Base-by-base conservation (phyloP, 2,329 filamentous ascomycete genomes). In the Aspergillus sp. region DNA sequence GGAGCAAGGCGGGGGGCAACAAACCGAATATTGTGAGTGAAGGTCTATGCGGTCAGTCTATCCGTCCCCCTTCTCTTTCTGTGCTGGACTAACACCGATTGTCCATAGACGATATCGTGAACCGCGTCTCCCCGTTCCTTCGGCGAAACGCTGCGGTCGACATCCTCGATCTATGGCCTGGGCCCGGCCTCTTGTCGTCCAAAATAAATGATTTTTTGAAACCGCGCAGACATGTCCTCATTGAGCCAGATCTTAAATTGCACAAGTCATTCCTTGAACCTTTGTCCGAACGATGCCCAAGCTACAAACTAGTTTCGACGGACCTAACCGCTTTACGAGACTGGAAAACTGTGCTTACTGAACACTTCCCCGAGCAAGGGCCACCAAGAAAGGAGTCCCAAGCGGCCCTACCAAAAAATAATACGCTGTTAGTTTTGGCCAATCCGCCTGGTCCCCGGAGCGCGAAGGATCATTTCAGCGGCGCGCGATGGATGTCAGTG, bases 121-220 rank as follows among this genome's bases (percentile, higher is more conserved):
- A 84, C 6, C 90, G 90, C 59, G 76, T 96, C n/a, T 85, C 83
- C 2, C 82, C 83, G 1, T 86, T 85, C 3, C 81, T 98, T 17
- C 77, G 85, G 34, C 83, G 85, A 44, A 88, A 95, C 72, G 78
- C 80, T 49, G 90, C 90, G 53, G 92, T 93, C 74, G 92, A 96
- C 66, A 82, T 98, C 44, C 79, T 99, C 66, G 93, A 98, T 69
- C 78, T 96, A 55, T 91, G 93, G 71, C 93, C 93, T 0, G 92
- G 92, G 13, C 78, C 78, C 1, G 91, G 92, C 8, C 53, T 96
- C 2, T 95, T 89, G 85, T 96, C 93, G 34, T 79, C 80, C 26
- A 90, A 88, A 66, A 78, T 98, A 1, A 86, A 96, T 69, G 81
- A 90, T 0, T 77, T 83, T 45, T 79, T 99, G 7, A 77, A 91